Base-by-base conservation (phyloP, 345 rosid genomes). In the Arabidopsis arenosa region DNA sequence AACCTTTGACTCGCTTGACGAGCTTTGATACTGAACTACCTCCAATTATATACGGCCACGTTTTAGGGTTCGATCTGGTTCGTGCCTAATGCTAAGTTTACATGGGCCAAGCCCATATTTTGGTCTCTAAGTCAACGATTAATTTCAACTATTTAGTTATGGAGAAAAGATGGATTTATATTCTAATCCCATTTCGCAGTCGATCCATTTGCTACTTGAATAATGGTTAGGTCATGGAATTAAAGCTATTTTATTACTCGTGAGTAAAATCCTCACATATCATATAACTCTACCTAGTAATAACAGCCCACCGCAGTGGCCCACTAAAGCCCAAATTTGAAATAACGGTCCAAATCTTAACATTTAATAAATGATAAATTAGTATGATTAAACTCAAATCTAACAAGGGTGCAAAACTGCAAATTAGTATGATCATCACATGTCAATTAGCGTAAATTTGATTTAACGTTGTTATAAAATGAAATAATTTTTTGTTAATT, bases 61-160 rank as follows among this genome's bases (percentile, higher is more conserved):
- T 68, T n/a, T 26, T 61, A 23, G 35, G 70, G 13, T 4, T 63
- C 1, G 36, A 43, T 54, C 56, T 60, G 13, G 12, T 23, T 59
- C 28, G 13, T 3, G 28, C 15, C 49, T 57, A 33, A 45, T 21
- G 48, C 9, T 64, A 8, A 7, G 15, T 58, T 5, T 60, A 49
- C 28, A 36, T 70, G 75, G 80, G 67, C 72, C 66, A 45, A 59
- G 80, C 76, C 80, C 80, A 76, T 36, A 5, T 21, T 5, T 35
- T 44, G 14, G 41, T 55, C 44, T 28, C 56, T 45, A 55, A 56
- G 76, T 77, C 76, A 72, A 65, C 68, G 59, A 5, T 21, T 5
- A 0, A 41, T 39, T 44, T 47, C 55, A 36, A 36, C n/a, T 5
- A 37, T n/a, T 12, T 14, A 39, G 61, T 60, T 9, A 53, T 76